Evolutionary conservation across 176 grass and related monocot species (phyloP), one percentile per base, ranked within the genome.

Genomic region (Aegilops longissima): DNA sequence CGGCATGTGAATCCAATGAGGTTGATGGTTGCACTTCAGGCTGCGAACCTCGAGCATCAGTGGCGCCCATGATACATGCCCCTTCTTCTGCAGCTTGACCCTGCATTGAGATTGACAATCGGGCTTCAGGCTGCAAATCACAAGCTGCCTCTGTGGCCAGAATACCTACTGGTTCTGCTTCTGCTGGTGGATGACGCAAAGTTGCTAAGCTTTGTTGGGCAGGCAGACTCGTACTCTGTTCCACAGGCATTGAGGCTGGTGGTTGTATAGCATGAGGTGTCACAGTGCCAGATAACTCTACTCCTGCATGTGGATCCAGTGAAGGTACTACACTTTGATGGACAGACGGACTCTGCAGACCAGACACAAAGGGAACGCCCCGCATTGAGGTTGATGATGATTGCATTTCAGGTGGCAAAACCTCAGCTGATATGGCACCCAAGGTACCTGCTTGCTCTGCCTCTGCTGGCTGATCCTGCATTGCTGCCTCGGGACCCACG

Each of bases 111-210:
- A 42, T 80, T 84, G 68, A 79, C 40, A 29, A 58, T 35, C 80
- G 87, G 56, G 54, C 71, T 76, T 47, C 70, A 87, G 62, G 73
- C 49, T 80, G 84, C 7, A 78, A 69, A 71, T 36, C 34, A 11
- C 9, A 29, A 85, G 67, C 64, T 38, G 71, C 18, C 5, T 84
- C 87, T 3, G 20, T 42, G 30, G 49, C 64, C 62, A 87, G 38
- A 52, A 51, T 69, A 82, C 70, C 65, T 36, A 86, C 54, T 33
- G 38, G 16, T 33, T 79, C 84, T 45, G 85, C 68, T 86, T 86
- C 83, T 85, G 54, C 85, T 33, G 25, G 40, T 66, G 59, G 54
- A 75, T 82, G 78, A 56, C 14, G 58, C 2, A 5, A 82, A 75
- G 62, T 66, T 82, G 45, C 59, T 58, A 40, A n/a, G 12, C 49